Conservation (phyloP, 495 filamentous ascomycete genomes). For the Podospora pseudoanserina region DNA sequence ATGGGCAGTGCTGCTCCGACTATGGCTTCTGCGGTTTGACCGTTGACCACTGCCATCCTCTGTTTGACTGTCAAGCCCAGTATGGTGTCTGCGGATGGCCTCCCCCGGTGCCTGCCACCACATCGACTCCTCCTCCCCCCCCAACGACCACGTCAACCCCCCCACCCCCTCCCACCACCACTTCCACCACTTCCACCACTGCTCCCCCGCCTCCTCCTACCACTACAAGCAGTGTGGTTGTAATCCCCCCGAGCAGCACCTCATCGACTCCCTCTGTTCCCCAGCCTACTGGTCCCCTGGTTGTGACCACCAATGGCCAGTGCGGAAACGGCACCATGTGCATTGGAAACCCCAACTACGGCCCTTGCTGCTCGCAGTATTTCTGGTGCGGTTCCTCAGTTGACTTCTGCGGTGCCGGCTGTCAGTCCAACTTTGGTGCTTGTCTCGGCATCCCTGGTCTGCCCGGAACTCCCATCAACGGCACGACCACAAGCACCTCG, state of each 20-base stretch:
- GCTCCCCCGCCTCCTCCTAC: slow-evolving; percentile 1
- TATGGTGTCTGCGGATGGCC: slow-evolving; percentile 42
- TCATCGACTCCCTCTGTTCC: slow-evolving; percentile 8
- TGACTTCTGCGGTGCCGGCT: slow-evolving; percentile 51
- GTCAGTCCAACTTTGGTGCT: slow-evolving; percentile 42
- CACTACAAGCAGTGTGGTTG: slow-evolving; percentile 7
- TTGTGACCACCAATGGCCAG: slow-evolving; percentile 30
- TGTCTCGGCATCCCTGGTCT: slow-evolving; percentile 26
- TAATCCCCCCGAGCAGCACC: slow-evolving; percentile 7
- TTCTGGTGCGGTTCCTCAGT: slow-evolving; percentile 49
- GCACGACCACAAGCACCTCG: slow-evolving; percentile 13
- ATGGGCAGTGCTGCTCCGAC: slow-evolving; percentile 39
- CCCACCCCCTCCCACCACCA: slow-evolving; percentile 4
- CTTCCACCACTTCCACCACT: slow-evolving; percentile 6
- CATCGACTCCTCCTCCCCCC: slow-evolving; percentile 15
- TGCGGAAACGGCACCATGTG: slow-evolving; percentile 38
- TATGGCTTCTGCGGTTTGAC: slow-evolving; percentile 51
- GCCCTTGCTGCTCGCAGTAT: slow-evolving; percentile 43
- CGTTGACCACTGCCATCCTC: slow-evolving; percentile 46
- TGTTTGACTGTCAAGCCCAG: slow-evolving; percentile 47
- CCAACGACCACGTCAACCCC: slow-evolving; percentile 16
- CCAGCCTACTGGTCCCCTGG: slow-evolving; percentile 17
- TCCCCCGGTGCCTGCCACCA: slow-evolving; percentile 15
- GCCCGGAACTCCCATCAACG: slow-evolving; percentile 10
- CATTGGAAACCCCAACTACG: slow-evolving; percentile 28